Evolutionary conservation across 2,329 filamentous ascomycete genomes (phyloP).

Genomic region (Xenosphaeropsis pyriputrescens): DNA sequence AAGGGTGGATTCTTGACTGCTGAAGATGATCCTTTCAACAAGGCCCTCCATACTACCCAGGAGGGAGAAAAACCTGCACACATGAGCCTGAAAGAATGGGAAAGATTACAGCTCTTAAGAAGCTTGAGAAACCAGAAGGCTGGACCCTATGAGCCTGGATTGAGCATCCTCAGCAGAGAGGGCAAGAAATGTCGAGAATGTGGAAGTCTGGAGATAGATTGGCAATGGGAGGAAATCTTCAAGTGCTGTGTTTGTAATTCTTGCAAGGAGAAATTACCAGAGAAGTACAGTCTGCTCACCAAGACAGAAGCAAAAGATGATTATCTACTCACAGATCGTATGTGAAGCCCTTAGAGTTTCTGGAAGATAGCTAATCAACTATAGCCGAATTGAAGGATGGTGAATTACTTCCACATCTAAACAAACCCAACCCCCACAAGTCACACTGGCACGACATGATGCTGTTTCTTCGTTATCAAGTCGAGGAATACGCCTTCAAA

Average conservation of each 20-base stretch:
- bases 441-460: constrained; percentile 98
- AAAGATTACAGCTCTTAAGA: constrained; percentile 61
- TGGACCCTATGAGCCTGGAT: constrained; percentile 76
- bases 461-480: constrained; percentile 84
- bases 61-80: constrained; percentile 61
- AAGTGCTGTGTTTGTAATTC: constrained; percentile 56
- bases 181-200: constrained; percentile 75
- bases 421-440: constrained; percentile 88
- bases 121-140: constrained; percentile 58
- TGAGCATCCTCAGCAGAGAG: constrained; percentile 57
- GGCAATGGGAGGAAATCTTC: constrained; percentile 84
- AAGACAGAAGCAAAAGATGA: constrained; percentile 96
- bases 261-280: constrained; percentile 82
- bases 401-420: constrained; percentile 74
- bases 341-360: constrained; percentile 20
- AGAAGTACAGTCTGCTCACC: constrained; percentile 88
- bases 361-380: constrained; percentile 1
- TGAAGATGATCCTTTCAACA: constrained; percentile 84
- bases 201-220: constrained; percentile 75
- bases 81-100: constrained; percentile 90
- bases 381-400: constrained; percentile 78
- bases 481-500: constrained; percentile 82
- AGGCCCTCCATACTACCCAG: constrained; percentile 45
- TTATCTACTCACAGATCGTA: constrained; percentile 84
- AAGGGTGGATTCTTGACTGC: constrained; percentile 89